Percentiles rank a stretch among this genome's conserved stretches.
phyloP scores from a whole-genome alignment of 495 filamentous ascomycete species.

The Lichenothelia convexa region DNA sequence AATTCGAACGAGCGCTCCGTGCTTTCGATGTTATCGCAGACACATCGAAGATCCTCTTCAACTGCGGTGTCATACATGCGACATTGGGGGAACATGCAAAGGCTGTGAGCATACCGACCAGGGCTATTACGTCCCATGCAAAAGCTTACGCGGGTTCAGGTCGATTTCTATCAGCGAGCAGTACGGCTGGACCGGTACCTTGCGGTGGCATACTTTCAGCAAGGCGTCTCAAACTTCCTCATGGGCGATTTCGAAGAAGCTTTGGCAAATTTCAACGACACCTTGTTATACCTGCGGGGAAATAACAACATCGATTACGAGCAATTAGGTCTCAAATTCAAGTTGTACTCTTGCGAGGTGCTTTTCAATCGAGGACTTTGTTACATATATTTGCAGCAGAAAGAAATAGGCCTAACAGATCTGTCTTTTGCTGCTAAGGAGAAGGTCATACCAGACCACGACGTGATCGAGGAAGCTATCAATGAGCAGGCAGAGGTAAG shows the following conservation, averaged over 20 bases:
- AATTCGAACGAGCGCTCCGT: conserved; percentile 72
- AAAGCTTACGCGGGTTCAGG: conserved; percentile 30
- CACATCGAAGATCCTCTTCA: conserved; percentile 97
- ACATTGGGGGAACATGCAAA: conserved; percentile 92
- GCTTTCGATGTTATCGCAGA: conserved; percentile 76
- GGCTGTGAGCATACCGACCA: conserved; percentile 48
- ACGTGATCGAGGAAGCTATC: conserved; percentile 96
- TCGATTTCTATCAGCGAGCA: conserved; percentile 85
- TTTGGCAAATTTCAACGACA: conserved; percentile 97
- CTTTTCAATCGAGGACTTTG: conserved; percentile 95
- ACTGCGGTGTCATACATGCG: conserved; percentile 94
- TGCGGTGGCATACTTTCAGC: conserved; percentile 95
- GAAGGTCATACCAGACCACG: conserved; percentile 85
- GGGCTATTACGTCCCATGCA: not conserved
- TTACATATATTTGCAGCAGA: conserved; percentile 91
- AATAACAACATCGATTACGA: conserved; percentile 98
- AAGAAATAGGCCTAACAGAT: conserved; percentile 78
- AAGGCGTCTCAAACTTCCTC: conserved; percentile 96
- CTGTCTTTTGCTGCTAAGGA: conserved; percentile 85
- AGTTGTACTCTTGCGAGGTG: conserved; percentile 92
- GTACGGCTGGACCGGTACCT: conserved; percentile 83
- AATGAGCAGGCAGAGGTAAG: conserved; percentile 73
- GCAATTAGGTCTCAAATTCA: conserved; percentile 88
- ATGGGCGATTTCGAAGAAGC: conserved; percentile 96
- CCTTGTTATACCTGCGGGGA: conserved; percentile 80